Base-by-base conservation (phyloP, 2,329 filamentous ascomycete genomes). In the Ceratocystis destructans region DNA sequence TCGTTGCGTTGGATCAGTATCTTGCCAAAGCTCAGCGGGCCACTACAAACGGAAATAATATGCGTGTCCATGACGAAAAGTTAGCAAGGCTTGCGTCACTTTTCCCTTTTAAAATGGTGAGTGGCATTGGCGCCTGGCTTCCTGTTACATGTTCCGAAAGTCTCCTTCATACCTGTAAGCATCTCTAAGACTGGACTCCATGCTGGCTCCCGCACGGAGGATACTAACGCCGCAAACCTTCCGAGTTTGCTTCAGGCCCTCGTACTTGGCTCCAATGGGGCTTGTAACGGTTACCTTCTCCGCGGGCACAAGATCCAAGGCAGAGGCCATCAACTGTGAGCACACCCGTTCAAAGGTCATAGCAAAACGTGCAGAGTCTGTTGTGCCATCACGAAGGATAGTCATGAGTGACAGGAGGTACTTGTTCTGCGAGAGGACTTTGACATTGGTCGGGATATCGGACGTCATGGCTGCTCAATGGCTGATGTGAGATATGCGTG, bases 1-100 rank as follows among this genome's bases (percentile, higher is more conserved):
- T 74, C 73, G 68, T 75, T 70, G 59, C 73, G 69, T 57, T 74
- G 73, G 48, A 74, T 75, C 17, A 75, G 68, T 31, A 74, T 71
- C 65, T 73, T 73, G 8, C 73, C 74, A 67, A 72, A 73, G 65
- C 70, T 73, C 44, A 74, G 61, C 4, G 71, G 71, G 0, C 71
- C 73, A 20, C 72, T 70, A 33, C 7, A n/a, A 5, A 46, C 12
- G 25, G 20, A 25, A 41, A 2, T 3, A 22, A 8, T 12, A 61
- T 15, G 22, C 10, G n/a, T n/a, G 22, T 44, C 22, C 10, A 17
- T 5, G 7, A 15, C 17, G 17, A 33, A 31, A 22, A 41, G 62
- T 53, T 20, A 50, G 46, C 20, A n/a, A 8, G 7, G 46, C 22
- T 3, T 17, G n/a, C 20, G 20, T 61, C 57, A 20, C 57, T n/a